Evolutionary conservation across 2,329 filamentous ascomycete species (phyloP).

Genomic region (Ilyonectria sp.): DNA sequence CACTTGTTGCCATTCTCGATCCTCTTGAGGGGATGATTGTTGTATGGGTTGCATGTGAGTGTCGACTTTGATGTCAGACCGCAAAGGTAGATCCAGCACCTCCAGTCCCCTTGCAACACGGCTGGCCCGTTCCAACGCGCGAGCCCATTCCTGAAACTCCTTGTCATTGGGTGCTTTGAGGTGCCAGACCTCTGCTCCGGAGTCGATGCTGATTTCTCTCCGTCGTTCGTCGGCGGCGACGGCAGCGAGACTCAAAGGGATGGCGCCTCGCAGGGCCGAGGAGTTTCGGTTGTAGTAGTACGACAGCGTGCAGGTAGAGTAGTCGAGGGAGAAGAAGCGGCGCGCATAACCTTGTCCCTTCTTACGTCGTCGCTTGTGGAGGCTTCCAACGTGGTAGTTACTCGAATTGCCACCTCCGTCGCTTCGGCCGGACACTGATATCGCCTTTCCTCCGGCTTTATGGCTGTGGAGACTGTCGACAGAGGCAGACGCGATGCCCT

Average conservation of each 20-base stretch:
- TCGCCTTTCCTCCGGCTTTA: conserved; percentile 57
- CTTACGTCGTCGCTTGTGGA: conserved; percentile 93
- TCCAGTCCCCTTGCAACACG: conserved; percentile 73
- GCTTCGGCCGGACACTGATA: conserved; percentile 68
- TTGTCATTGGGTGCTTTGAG: conserved; percentile 84
- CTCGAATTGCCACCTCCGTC: conserved; percentile 59
- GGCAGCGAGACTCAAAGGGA: conserved; percentile 91
- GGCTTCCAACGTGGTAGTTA: conserved; percentile 84
- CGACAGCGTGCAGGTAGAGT: conserved; percentile 92
- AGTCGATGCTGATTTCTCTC: conserved; percentile 95
- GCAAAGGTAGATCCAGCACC: conserved; percentile 45
- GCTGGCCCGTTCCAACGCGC: conserved; percentile 87
- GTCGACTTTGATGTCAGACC: conserved; percentile 48
- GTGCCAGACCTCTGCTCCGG: conserved; percentile 97
- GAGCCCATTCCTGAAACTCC: conserved; percentile 91
- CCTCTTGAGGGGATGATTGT: conserved; percentile 69
- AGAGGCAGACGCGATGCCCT: conserved; percentile 66
- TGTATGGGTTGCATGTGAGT: conserved; percentile 48
- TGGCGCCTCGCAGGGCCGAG: conserved; percentile 90
- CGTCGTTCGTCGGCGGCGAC: conserved; percentile 91
- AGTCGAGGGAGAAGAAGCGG: conserved; percentile 96
- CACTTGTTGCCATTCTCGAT: conserved; percentile 88
- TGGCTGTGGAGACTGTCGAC: conserved; percentile 75
- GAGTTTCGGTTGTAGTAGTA: conserved; percentile 98
- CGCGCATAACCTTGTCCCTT: conserved; percentile 93